Conservation (phyloP, 805 yeast genomes). For the Metschnikowia kofuensis region DNA sequence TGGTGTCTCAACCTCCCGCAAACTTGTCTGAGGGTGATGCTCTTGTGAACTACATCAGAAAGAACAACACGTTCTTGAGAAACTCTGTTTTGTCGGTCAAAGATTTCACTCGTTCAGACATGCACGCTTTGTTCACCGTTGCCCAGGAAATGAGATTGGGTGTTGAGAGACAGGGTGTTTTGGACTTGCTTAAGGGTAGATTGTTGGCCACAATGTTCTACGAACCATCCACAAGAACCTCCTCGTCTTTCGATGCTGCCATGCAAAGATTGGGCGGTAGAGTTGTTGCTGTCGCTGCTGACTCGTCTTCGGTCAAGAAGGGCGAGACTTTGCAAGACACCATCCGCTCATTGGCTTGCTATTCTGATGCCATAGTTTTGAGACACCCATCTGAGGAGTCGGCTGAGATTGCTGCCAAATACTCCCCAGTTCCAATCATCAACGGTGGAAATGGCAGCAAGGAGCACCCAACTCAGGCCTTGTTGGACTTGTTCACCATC, state of each 20-base stretch:
- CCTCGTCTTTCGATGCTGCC: slow-evolving; percentile 97
- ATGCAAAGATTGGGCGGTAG: slow-evolving; percentile 99
- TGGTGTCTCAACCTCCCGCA: slow-evolving; percentile 72
- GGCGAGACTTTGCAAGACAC: slow-evolving; percentile 99
- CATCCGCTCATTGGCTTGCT: slow-evolving; percentile 88
- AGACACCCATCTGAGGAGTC: slow-evolving; percentile 94
- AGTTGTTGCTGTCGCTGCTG: slow-evolving; percentile 82
- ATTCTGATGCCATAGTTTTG: slow-evolving; percentile 93
- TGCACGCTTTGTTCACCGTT: slow-evolving; percentile 90
- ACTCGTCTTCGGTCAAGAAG: slow-evolving; percentile 91
- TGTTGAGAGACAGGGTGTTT: slow-evolving; percentile 93
- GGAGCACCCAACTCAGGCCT: slow-evolving; percentile 99
- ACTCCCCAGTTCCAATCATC: slow-evolving; percentile 93
- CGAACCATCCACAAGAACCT: slow-evolving; percentile 97
- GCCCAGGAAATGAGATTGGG: slow-evolving; percentile 98
- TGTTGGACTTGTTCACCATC: slow-evolving; percentile 93
- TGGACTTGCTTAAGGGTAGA: slow-evolving; percentile 87
- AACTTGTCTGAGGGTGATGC: slow-evolving; percentile 78
- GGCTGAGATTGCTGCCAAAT: slow-evolving; percentile 92
- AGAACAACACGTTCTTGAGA: slow-evolving; percentile 86
- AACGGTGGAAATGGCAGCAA: slow-evolving; percentile 98
- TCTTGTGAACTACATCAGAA: slow-evolving; percentile 69
- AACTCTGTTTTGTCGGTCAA: slow-evolving; percentile 85
- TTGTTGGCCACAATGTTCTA: slow-evolving; percentile 92
- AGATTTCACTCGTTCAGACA: slow-evolving; percentile 81